Percentiles rank a stretch among this genome's conserved stretches.
These are phyloP conservation scores for Bidens hawaiensis DNA, from an alignment of 140 eudicot species.

Conservation along the genomic window DNA sequence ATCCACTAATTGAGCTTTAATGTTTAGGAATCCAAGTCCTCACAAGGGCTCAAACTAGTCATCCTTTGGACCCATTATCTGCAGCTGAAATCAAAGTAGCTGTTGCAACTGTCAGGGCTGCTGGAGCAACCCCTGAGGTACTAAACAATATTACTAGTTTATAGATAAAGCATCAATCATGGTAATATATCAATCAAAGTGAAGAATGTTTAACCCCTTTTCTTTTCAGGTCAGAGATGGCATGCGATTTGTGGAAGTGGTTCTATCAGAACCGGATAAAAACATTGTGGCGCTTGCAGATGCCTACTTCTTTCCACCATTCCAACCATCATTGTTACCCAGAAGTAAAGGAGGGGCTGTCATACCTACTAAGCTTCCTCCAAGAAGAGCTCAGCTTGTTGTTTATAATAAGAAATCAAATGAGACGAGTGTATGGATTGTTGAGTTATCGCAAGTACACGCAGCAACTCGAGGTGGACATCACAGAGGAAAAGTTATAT, in stretches of 20 bases:
- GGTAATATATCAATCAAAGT: not conserved
- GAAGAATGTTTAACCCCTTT: not conserved
- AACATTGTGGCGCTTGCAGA: slow-evolving; percentile 92
- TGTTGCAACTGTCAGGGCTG: slow-evolving; percentile 97
- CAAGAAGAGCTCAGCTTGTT: slow-evolving; percentile 88
- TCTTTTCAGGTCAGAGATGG: slow-evolving; percentile 86
- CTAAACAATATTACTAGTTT: not conserved
- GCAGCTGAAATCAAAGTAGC: slow-evolving; percentile 95
- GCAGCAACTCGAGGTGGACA: slow-evolving; percentile 99
- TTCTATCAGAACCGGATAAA: slow-evolving; percentile 83
- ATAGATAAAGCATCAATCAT: not conserved
- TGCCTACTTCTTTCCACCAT: slow-evolving; percentile 99
- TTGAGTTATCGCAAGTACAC: slow-evolving; percentile 85
- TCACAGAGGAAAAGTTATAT: slow-evolving; percentile 94
- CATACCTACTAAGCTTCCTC: slow-evolving; percentile 89
- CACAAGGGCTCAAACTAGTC: slow-evolving; percentile 75
- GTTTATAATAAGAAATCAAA: slow-evolving; percentile 91
- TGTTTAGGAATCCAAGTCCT: slow-evolving; percentile 66
- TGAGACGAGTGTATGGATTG: slow-evolving; percentile 93
- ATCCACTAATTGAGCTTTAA: slow-evolving; percentile 9
- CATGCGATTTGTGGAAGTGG: slow-evolving; percentile 96
- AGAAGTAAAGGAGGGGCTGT: slow-evolving; percentile 82
- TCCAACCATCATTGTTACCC: slow-evolving; percentile 81
- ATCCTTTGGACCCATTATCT: slow-evolving; percentile 96
- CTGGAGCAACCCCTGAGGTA: slow-evolving; percentile 99